Percentiles rank a stretch among this genome's conserved stretches.
Conservation (phyloP, 345 rosid genomes). For the Iberis pinnata region DNA sequence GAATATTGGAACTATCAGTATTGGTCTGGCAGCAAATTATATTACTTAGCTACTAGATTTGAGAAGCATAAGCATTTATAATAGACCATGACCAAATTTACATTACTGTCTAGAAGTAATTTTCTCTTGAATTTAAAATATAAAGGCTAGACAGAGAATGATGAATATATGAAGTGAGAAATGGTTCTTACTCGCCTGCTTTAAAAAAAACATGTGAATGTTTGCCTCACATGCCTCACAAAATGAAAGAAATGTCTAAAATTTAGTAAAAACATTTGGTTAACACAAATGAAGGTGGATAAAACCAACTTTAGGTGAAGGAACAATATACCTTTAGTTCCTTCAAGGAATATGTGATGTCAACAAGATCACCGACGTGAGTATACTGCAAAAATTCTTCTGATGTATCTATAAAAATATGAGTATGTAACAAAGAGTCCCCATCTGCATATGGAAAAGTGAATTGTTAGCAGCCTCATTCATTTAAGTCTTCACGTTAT, state of each 20-base stretch:
- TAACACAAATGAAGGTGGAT: neutral
- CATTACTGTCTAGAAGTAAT: neutral
- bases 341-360: constrained; percentile 82
- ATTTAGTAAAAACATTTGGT: neutral
- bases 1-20: constrained; percentile 79
- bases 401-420: constrained; percentile 89
- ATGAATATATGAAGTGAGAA: neutral
- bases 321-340: constrained; percentile 57
- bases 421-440: no score
- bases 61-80: constrained; percentile 2
- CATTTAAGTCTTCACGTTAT: constrained; percentile 5
- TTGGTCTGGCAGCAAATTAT: constrained; percentile 50
- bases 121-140: no score
- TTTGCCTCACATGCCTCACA: constrained; percentile 90
- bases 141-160: constrained; percentile 7
- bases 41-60: neutral
- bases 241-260: constrained; percentile 85
- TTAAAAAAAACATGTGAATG: constrained; percentile 70
- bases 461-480: constrained; percentile 20
- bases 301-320: constrained; percentile 8
- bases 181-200: constrained; percentile 80
- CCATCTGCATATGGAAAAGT: constrained; percentile 45
- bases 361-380: constrained; percentile 77
- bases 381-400: constrained; percentile 87
- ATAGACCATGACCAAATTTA: constrained; percentile 6